These are phyloP conservation scores for Rhizopogon rudus DNA, from an alignment of 768 basidiomycete species.

Conservation along the genomic window DNA sequence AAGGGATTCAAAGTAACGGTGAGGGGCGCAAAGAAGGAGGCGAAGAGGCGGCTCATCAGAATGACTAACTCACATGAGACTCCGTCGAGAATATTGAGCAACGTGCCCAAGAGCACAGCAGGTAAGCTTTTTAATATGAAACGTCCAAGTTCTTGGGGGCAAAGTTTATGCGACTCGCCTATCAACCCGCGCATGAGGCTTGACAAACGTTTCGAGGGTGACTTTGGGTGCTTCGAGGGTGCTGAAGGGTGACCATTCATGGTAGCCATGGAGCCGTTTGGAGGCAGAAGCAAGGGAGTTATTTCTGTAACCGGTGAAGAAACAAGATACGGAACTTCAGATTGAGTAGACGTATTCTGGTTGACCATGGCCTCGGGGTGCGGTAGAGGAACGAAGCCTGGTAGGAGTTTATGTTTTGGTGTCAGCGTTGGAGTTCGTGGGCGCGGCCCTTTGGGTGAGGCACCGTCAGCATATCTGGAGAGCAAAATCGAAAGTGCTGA, in stretches of 20 bases:
- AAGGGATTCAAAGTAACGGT: background rate
- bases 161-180: background rate
- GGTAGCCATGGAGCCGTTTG: background rate
- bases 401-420: constrained; percentile 9
- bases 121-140: constrained; percentile 51
- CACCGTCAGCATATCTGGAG: constrained; percentile 15
- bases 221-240: background rate
- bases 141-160: background rate
- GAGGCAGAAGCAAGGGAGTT: background rate
- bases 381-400: background rate
- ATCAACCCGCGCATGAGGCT: background rate
- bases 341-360: background rate
- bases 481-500: constrained; percentile 34
- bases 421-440: constrained; percentile 1
- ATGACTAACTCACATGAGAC: constrained; percentile 66
- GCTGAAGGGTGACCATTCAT: background rate
- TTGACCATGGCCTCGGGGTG: background rate
- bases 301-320: background rate
- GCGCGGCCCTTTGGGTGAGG: background rate
- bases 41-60: background rate
- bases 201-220: background rate
- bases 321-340: background rate
- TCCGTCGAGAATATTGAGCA: constrained; percentile 91
- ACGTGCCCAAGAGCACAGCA: constrained; percentile 75
- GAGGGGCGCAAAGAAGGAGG: background rate